These are phyloP conservation scores for Chenopodium suecicum DNA, from an alignment of 148 eudicot genomes.

Conservation along the genomic window DNA sequence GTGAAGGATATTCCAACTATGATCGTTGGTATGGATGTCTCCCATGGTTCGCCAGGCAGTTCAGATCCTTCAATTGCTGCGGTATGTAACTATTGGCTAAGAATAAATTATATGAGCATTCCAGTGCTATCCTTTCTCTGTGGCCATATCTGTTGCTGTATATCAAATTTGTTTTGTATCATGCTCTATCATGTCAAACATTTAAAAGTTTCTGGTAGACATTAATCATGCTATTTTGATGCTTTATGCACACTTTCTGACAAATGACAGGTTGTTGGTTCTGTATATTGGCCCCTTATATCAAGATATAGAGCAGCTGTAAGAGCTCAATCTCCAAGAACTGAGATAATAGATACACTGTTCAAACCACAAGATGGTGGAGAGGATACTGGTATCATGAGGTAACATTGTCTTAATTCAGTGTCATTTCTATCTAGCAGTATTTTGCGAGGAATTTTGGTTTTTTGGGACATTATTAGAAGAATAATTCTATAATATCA, in stretches of 20 bases:
- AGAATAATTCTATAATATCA: not conserved
- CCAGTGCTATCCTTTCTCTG: not conserved
- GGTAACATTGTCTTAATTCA: conserved; percentile 39
- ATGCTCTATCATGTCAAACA: not conserved
- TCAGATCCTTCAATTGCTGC: conserved; percentile 95
- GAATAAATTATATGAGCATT: not conserved
- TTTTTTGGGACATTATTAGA: not conserved
- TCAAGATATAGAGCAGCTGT: conserved; percentile 90
- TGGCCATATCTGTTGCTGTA: not conserved
- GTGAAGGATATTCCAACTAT: conserved; percentile 79
- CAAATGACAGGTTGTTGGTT: conserved; percentile 78
- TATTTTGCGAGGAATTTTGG: not conserved
- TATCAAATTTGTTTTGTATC: conserved; percentile 4
- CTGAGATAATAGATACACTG: conserved; percentile 83
- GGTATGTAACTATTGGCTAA: conserved; percentile 36
- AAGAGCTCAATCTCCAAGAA: conserved; percentile 73
- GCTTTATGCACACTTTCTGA: not conserved
- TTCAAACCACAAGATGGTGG: conserved; percentile 71
- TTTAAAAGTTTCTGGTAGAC: not conserved
- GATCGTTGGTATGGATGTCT: conserved; percentile 96
- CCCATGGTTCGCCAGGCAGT: conserved; percentile 86
- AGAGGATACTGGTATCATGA: conserved; percentile 82
- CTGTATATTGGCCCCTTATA: conserved; percentile 84
- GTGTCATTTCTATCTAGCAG: not conserved
- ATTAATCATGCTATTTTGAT: not conserved